Base-by-base conservation (phyloP, 495 filamentous ascomycete species). In the Cercophora scortea region DNA sequence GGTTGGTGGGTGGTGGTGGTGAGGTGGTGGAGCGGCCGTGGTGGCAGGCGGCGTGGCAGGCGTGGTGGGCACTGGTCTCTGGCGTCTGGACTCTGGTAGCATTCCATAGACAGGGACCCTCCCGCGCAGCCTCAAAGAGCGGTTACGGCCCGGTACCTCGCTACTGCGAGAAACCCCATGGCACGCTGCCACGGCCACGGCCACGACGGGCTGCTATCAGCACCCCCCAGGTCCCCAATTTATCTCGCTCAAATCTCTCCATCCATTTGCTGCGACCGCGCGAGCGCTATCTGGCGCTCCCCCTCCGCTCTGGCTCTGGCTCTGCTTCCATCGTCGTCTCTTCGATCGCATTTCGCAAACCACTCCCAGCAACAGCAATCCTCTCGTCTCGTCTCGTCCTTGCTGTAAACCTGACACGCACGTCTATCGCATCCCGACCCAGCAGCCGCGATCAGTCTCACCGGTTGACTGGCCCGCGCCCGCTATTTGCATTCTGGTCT, bases 191-290 rank as follows among this genome's bases (percentile, higher is more conserved):
- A 25, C 25, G 25, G 25, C 5, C 25, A 25, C 2, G 25, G 25
- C 63, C 41, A 48, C 49, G 40, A 40, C 40, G 11, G 48, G 45
- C 40, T 52, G 54, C 55, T 58, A 54, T 46, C 55, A 51, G 52
- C 34, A 56, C 45, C 51, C 25, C 25, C 43, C 36, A 36, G 38
- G 54, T 51, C 49, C n/a, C 41, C 62, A 65, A 65, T 65, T 65
- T 65, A 65, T 65, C 60, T 60, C 57, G 50, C 61, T 61, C 61
- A 60, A 60, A 60, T 57, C 64, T 57, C 35, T 56, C 53, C 54
- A 46, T 44, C 25, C 25, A 25, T 25, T 38, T 56, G 53, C 57
- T 49, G 25, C 25, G 25, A 25, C 25, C 25, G 52, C 25, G 52
- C 46, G 46, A 51, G 39, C 64, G 54, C 64, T 64, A 61, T 66